Evolutionary conservation across 176 grass and related monocot genomes (phyloP), one percentile per base, ranked within the genome.

Genomic region (Lolium perenne): DNA sequence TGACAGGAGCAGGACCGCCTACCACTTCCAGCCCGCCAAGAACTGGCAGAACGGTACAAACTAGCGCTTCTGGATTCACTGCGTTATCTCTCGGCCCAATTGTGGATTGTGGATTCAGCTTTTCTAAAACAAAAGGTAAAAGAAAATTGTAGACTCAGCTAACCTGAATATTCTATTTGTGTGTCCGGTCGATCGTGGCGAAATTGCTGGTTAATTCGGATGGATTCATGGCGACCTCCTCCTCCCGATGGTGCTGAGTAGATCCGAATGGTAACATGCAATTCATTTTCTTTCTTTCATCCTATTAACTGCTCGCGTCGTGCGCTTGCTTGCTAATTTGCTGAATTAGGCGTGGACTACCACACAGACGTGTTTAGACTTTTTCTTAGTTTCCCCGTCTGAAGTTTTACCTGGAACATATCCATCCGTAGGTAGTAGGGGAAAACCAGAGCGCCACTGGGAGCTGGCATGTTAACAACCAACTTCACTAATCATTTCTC

Each of bases 11-110:
- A 50, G 91, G 85, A 95, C 93, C 4, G 93, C 95, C 72, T 97
- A 95, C 87, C 95, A 97, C 86, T 97, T 97, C 86, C 93, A 95
- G 71, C 93, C 95, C 4, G 77, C 91, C 7, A 91, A 89, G 87
- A 90, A 95, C 80, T 97, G 95, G 95, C 91, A 95, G 54, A 97
- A 97, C 67, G 95, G 95, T 97, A 71, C 10, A 71, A 17, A 9
- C 11, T 41, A 13, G 8, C 50, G 43, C 15, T 82, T 60, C n/a
- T 77, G 46, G 6, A 11, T 29, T 29, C 26, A 29, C 26, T 29
- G 26, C 26, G 26, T 29, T 9, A n/a, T 5, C 77, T 68, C 8
- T 69, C 38, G 23, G 11, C 41, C 17, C 8, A 25, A 29, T 29
- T 29, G 26, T 29, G 26, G 26, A 29, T 4, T 54, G 51, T 16